These are phyloP conservation scores for Scytalidium sp. DNA, from an alignment of 2,329 filamentous ascomycete genomes.

Conservation along the genomic window DNA sequence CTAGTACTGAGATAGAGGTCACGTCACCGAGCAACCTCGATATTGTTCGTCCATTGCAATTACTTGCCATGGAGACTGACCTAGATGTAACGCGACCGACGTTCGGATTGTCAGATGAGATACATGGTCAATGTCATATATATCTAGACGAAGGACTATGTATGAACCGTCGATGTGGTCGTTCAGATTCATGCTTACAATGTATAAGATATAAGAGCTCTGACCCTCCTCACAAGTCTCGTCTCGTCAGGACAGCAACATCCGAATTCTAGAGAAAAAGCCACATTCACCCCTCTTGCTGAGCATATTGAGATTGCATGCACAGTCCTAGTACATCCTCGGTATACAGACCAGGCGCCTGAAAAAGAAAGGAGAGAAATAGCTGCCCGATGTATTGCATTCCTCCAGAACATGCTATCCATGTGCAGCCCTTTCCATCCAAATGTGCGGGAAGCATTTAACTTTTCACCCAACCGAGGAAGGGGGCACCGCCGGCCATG, in stretches of 20 bases:
- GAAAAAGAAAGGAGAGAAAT: conserved; percentile 59
- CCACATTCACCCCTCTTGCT: conserved; percentile 64
- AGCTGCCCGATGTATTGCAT: conserved; percentile 63
- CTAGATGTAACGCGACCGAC: conserved; percentile 41
- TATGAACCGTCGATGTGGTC: conserved; percentile 32
- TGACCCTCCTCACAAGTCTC: conserved; percentile 63
- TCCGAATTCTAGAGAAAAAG: conserved; percentile 32
- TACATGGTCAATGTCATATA: conserved; percentile 65
- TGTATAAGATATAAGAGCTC: conserved; percentile 49
- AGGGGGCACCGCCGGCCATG: conserved; percentile 22
- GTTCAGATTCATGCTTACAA: not conserved
- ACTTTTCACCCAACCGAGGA: conserved; percentile 46
- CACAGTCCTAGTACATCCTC: conserved; percentile 79
- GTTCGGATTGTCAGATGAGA: conserved; percentile 55
- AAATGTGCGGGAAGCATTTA: conserved; percentile 69
- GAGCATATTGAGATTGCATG: conserved; percentile 74
- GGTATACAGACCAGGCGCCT: conserved; percentile 69
- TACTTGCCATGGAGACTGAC: not conserved
- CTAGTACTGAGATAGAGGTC: too few relatives aligned
- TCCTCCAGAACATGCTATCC: conserved; percentile 65
- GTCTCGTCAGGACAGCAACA: conserved; percentile 47
- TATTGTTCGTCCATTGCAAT: too few relatives aligned
- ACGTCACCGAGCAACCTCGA: too few relatives aligned
- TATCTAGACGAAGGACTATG: conserved; percentile 75
- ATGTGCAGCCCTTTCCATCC: conserved; percentile 68